Evolutionary conservation across 2,329 filamentous ascomycete genomes (phyloP).

Genomic region (Penicillium sp.): DNA sequence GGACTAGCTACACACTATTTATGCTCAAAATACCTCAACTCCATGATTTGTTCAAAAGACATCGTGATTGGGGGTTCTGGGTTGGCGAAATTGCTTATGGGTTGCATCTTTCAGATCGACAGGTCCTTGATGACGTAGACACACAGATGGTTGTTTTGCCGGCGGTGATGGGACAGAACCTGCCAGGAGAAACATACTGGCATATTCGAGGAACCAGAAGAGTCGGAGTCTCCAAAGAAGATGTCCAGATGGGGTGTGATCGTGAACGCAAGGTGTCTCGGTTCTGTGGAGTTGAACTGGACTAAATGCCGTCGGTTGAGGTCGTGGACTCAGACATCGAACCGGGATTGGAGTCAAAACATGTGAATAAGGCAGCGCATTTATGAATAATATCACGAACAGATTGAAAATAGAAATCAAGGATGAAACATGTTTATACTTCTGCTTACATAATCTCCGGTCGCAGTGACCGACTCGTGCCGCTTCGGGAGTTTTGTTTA

Average conservation of each 20-base stretch:
- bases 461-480: slow-evolving; percentile 21
- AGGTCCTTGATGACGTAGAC: slow-evolving; percentile 36
- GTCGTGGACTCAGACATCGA: neutral
- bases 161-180: slow-evolving; percentile 40
- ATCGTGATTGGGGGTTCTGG: slow-evolving; percentile 62
- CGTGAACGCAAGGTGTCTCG: slow-evolving; percentile 13
- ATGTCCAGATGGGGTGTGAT: slow-evolving; percentile 32
- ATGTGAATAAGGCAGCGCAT: neutral
- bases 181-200: slow-evolving; percentile 37
- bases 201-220: slow-evolving; percentile 40
- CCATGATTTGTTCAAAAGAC: slow-evolving; percentile 14
- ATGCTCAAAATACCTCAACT: slow-evolving; percentile 46
- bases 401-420: neutral
- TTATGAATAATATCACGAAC: too few relatives aligned
- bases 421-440: neutral
- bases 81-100: slow-evolving; percentile 70
- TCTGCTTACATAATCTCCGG: slow-evolving; percentile 10
- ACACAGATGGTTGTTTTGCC: slow-evolving; percentile 40
- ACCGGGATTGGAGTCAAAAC: neutral
- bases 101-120: slow-evolving; percentile 44
- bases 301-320: neutral
- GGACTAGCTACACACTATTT: slow-evolving; percentile 56
- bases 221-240: slow-evolving; percentile 33
- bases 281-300: slow-evolving; percentile 11
- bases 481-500: slow-evolving; percentile 42